phyloP scores from a whole-genome alignment of 2,329 filamentous ascomycete genomes.

The Ophiobolus disseminans region DNA sequence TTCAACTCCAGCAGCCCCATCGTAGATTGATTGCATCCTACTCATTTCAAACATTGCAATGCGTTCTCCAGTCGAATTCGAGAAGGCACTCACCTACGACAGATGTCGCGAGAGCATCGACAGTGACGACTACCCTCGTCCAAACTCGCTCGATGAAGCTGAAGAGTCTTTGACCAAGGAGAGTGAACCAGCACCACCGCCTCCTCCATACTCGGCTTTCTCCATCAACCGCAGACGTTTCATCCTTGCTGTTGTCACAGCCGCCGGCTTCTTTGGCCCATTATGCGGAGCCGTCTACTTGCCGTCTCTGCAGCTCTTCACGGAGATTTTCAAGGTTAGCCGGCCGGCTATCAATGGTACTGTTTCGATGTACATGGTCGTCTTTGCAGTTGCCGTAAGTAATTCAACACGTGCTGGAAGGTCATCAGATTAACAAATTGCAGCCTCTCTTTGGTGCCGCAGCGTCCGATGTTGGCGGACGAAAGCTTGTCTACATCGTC shows the following conservation, averaged over 20 bases:
- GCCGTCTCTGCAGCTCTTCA: slow-evolving; percentile 50
- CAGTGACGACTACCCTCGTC: slow-evolving; percentile 24
- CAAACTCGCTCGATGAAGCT: slow-evolving; percentile 16
- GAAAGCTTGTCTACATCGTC: slow-evolving; percentile 52
- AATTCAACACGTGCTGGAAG: background rate
- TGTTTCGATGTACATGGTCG: slow-evolving; percentile 55
- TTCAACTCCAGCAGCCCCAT: slow-evolving; percentile 18
- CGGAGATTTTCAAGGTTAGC: slow-evolving; percentile 47
- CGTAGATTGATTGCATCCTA: background rate
- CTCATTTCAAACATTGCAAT: slow-evolving; percentile 14
- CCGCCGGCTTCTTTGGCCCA: slow-evolving; percentile 54
- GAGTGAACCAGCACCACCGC: slow-evolving; percentile 6
- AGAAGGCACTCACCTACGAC: slow-evolving; percentile 29
- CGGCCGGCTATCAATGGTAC: slow-evolving; percentile 52
- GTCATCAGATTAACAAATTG: slow-evolving; percentile 11
- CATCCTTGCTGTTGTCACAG: slow-evolving; percentile 50
- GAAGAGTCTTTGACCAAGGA: slow-evolving; percentile 18
- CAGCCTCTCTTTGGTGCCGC: slow-evolving; percentile 53
- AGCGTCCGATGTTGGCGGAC: slow-evolving; percentile 50
- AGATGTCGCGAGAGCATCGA: slow-evolving; percentile 32
- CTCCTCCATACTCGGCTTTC: slow-evolving; percentile 50
- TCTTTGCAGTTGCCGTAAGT: slow-evolving; percentile 51
- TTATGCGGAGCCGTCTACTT: slow-evolving; percentile 56
- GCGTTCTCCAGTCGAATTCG: slow-evolving; percentile 34
- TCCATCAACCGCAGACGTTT: slow-evolving; percentile 45